Percentiles rank a stretch among this genome's conserved stretches.
These are phyloP conservation scores for Zhuliangozyma blackwelliae DNA, from an alignment of 1,139 yeast species.

Conservation along the genomic window DNA sequence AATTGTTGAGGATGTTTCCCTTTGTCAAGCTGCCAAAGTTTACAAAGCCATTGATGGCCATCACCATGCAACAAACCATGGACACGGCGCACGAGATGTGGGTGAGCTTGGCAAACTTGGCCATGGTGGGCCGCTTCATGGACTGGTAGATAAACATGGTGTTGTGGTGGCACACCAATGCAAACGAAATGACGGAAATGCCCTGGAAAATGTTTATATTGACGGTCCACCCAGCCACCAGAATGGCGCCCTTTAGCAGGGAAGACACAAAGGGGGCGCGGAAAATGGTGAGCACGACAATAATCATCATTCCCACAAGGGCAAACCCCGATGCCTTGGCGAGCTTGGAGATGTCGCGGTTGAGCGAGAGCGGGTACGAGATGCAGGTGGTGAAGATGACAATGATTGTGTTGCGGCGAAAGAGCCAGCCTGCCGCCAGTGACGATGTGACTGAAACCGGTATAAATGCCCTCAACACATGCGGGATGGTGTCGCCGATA, in stretches of 20 bases:
- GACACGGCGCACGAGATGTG: constrained; percentile 83
- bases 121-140: constrained; percentile 67
- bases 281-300: constrained; percentile 67
- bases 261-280: constrained; percentile 64
- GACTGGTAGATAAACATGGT: constrained; percentile 87
- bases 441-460: constrained; percentile 41
- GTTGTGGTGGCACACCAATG: constrained; percentile 93
- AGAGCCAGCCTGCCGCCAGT: constrained; percentile 33
- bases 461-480: constrained; percentile 68
- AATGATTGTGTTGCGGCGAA: constrained; percentile 66
- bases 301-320: constrained; percentile 73
- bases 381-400: constrained; percentile 64
- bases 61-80: constrained; percentile 69
- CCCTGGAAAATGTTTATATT: constrained; percentile 78
- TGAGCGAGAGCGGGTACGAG: constrained; percentile 79
- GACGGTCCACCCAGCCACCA: constrained; percentile 48
- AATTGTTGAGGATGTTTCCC: constrained; percentile 85
- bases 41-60: constrained; percentile 78
- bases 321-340: constrained; percentile 91
- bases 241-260: constrained; percentile 44
- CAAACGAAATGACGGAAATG: constrained; percentile 84
- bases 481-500: constrained; percentile 93
- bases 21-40: constrained; percentile 75
- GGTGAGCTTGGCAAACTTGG: constrained; percentile 69
- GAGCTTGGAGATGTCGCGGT: constrained; percentile 75